These are phyloP conservation scores for Fusarium circinatum DNA, from an alignment of 2,329 filamentous ascomycete genomes.

Conservation along the genomic window DNA sequence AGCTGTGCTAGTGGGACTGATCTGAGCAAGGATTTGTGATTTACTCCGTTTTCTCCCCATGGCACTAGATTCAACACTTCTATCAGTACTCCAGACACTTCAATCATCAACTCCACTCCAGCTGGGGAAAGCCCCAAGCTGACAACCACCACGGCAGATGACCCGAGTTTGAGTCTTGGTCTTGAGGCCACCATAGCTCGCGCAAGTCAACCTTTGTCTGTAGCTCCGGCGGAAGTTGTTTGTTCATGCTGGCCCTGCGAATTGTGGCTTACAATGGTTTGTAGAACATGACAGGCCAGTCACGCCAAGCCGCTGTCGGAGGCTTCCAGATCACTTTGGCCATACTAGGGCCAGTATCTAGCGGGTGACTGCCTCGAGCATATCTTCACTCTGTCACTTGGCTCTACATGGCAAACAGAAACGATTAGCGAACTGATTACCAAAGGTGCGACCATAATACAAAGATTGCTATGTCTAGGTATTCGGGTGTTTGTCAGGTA, in stretches of 20 bases:
- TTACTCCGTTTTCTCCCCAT: not conserved
- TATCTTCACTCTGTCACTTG: not conserved
- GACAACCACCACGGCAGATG: not conserved
- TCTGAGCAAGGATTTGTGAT: not conserved
- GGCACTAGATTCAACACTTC: not conserved
- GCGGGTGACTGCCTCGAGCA: too few relatives aligned
- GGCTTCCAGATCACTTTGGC: conserved; percentile 4
- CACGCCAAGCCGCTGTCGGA: conserved; percentile 25
- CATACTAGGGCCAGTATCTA: too few relatives aligned
- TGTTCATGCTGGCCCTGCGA: not conserved
- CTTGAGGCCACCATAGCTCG: not conserved
- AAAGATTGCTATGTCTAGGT: not conserved
- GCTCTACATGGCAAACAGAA: not conserved
- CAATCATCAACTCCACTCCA: not conserved
- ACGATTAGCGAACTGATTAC: not conserved
- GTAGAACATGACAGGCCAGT: conserved; percentile 28
- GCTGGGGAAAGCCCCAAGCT: not conserved
- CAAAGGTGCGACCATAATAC: not conserved
- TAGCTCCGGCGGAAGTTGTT: not conserved
- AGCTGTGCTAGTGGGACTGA: not conserved
- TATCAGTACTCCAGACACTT: not conserved
- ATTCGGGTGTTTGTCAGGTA: not conserved
- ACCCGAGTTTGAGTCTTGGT: not conserved
- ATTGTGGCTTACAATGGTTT: not conserved
- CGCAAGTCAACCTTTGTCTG: not conserved